phyloP scores from a whole-genome alignment of 305 asterid species.

The Plantago coronopus region DNA sequence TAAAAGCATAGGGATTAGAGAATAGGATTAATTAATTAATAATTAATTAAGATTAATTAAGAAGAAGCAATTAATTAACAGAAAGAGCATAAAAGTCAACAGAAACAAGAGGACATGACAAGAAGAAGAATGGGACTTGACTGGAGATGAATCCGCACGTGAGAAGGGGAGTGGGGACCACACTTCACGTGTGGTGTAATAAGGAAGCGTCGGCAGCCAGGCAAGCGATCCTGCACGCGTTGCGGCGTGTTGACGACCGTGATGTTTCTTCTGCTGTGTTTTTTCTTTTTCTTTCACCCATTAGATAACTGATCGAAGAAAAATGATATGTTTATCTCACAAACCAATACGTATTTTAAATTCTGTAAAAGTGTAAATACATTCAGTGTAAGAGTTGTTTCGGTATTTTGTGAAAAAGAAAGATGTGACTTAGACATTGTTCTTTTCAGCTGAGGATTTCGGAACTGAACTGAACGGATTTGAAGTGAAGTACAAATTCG shows the following conservation, averaged over 20 bases:
- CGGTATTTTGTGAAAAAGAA: no score
- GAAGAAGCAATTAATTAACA: background rate
- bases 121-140: constrained; percentile 12
- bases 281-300: background rate
- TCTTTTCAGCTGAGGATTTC: no score
- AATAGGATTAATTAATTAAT: background rate
- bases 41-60: background rate
- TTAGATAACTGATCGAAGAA: no score
- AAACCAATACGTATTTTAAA: no score
- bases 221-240: constrained; percentile 36
- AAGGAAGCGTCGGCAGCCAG: constrained; percentile 35
- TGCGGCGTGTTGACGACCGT: constrained; percentile 50
- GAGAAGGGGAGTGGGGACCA: constrained; percentile 15
- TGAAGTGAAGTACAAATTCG: no score
- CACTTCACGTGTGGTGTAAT: constrained; percentile 43
- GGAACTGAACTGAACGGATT: no score
- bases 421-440: no score
- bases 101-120: constrained; percentile 8
- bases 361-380: no score
- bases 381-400: no score
- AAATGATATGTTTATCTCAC: no score
- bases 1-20: constrained; percentile 1
- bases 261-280: constrained; percentile 24
- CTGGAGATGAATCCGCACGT: constrained; percentile 24
- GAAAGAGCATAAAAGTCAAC: background rate